Base-by-base conservation (phyloP, 192 early-diverging fungal genomes). In the Allomyces javanicus region DNA sequence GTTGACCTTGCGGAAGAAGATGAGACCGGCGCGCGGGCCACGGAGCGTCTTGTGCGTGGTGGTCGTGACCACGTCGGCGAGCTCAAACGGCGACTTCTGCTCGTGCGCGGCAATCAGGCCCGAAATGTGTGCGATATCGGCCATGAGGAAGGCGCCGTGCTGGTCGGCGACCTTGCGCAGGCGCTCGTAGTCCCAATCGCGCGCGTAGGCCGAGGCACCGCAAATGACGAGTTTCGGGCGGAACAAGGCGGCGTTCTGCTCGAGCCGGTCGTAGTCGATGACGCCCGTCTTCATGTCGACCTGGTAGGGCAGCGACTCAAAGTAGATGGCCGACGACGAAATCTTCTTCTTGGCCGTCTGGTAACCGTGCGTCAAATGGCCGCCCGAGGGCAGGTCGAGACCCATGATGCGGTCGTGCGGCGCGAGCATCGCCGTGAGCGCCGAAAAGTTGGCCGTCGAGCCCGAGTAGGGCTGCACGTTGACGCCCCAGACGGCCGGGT, bases 301-400 rank as follows among this genome's bases (percentile, higher is more conserved):
- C 74, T 94, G 93, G 83, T 99, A 99, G 64, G 95, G 94, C 83
- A 99, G 86, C 44, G 93, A 96, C 79, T 94, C 90, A 79, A 97
- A 99, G 88, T 96, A 97, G 82, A 99, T 97, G 44, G 97, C 96
- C 71, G 94, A 95, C 62, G 94, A 87, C 33, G 95, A 97, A 72
- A 99, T 90, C 91, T 97, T 99, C 86, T 97, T 99, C 86, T 99
- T 99, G 82, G 90, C 87, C 23, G 97, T 99, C 74, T 94, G 93
- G 77, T 96, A 96, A 43, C 97, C 97, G 80, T 99, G 97, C 65
- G 97, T 97, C 85, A 99, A 82, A 70, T 97, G 96, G n/a, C 94
- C 94, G 74, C 96, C 97, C 25, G 93, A 97, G n/a, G 97, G 93
- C 69, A 99, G 85, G 66, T 97, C 94, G 67, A 99, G 84, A 70